Percentiles rank a stretch among this genome's conserved stretches.
phyloP scores from a whole-genome alignment of 148 eudicot species.

The Vaccinium vitisidaea region DNA sequence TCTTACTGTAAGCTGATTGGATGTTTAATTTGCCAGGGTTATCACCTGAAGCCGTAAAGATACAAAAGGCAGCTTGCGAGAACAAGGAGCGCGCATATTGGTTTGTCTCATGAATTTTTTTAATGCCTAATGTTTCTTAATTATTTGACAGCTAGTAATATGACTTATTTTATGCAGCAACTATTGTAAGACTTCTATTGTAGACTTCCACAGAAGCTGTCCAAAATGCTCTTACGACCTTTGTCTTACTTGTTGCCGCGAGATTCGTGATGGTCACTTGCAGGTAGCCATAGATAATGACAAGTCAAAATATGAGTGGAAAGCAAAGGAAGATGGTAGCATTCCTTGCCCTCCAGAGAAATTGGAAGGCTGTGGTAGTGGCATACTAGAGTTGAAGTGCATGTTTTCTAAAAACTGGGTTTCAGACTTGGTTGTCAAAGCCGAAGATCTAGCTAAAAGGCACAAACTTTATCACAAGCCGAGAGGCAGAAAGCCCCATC shows the following conservation, averaged over 20 bases:
- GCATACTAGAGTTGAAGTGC: slow-evolving; percentile 33
- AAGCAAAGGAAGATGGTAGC: slow-evolving; percentile 33
- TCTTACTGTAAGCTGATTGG: neutral
- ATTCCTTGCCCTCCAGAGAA: slow-evolving; percentile 37
- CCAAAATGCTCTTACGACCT: slow-evolving; percentile 39
- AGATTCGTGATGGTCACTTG: neutral
- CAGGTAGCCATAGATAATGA: neutral
- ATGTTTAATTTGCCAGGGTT: slow-evolving; percentile 26
- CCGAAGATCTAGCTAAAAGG: slow-evolving; percentile 26
- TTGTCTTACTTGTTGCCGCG: slow-evolving; percentile 8
- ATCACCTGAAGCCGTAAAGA: slow-evolving; percentile 18
- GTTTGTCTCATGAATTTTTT: slow-evolving; percentile 14
- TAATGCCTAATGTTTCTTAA: neutral
- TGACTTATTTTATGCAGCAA: slow-evolving; percentile 33
- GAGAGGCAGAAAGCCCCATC: slow-evolving; percentile 1
- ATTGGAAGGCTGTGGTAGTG: slow-evolving; percentile 22
- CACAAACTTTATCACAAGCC: slow-evolving; percentile 22
- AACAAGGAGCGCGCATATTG: slow-evolving; percentile 27
- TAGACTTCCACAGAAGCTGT: slow-evolving; percentile 47
- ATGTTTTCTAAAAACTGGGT: slow-evolving; percentile 37
- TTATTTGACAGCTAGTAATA: neutral
- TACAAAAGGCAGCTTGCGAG: slow-evolving; percentile 15
- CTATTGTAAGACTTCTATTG: slow-evolving; percentile 45
- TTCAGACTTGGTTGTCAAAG: slow-evolving; percentile 28
- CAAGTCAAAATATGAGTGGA: slow-evolving; percentile 32